A percentile compares a stretch with the other conserved stretches of the same genome.
phyloP scores from a whole-genome alignment of 2,329 filamentous ascomycete species.

The Colletotrichum karsti region DNA sequence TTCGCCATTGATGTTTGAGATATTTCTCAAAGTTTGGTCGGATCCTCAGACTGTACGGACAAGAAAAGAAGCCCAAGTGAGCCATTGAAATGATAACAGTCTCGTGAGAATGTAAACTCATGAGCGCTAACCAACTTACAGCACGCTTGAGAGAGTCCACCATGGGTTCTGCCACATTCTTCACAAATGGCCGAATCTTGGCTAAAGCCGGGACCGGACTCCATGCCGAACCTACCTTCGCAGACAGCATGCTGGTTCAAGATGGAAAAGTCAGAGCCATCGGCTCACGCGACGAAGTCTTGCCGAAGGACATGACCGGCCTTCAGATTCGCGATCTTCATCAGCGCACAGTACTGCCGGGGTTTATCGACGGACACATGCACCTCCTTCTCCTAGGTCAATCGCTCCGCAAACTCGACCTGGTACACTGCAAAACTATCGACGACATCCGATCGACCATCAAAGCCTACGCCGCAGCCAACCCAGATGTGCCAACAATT shows the following conservation, averaged over 20 bases:
- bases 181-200: constrained; percentile 40
- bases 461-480: constrained; percentile 38
- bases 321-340: not conserved
- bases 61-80: too few species aligned
- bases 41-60: too few species aligned
- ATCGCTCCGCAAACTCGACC: constrained; percentile 45
- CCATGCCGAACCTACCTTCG: constrained; percentile 24
- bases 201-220: constrained; percentile 34
- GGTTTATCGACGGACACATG: constrained; percentile 54
- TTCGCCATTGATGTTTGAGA: too few species aligned
- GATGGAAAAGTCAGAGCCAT: constrained; percentile 3
- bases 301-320: not conserved
- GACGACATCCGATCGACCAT: constrained; percentile 47
- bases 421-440: constrained; percentile 44
- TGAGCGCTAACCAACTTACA: too few species aligned
- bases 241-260: constrained; percentile 5
- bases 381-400: constrained; percentile 52
- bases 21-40: too few species aligned
- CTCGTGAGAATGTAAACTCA: too few species aligned
- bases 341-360: constrained; percentile 38
- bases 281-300: not conserved
- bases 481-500: constrained; percentile 46
- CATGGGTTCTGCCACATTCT: constrained; percentile 23
- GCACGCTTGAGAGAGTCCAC: too few species aligned
- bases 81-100: too few species aligned